Evolutionary conservation across 2,329 filamentous ascomycete species (phyloP), one percentile per base, ranked within the genome.

Genomic region (Phyllosticta ampelicida): DNA sequence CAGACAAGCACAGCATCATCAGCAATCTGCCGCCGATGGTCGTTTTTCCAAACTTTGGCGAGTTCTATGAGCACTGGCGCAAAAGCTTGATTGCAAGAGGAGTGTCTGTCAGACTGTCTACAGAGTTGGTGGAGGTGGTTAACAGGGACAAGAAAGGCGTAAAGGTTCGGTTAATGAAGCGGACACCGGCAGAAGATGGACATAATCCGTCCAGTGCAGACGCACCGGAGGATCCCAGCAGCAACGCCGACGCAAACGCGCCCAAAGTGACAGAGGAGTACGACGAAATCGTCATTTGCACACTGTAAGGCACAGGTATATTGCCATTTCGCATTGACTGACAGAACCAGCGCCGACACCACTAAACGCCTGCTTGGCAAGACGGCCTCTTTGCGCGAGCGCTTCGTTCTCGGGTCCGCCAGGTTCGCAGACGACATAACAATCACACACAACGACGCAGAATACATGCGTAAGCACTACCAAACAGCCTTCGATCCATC

Each of bases 381-480:
- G 5, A 80, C 78, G 1, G 80, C 83, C 23, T 79, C 74, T 10
- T 83, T 80, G 74, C 76, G 79, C 48, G 86, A 91, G 68, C 81
- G 76, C 53, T 78, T 79, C 50, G 81, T 92, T 9, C 80, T 91
- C 0, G 84, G 86, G n/a, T 82, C 83, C 16, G 86, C 86, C 9
- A 83, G 82, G 60, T 84, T 87, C 69, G 82, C 80, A 65, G 81
- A 88, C 73, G 86, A 89, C 67, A 80, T 88, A 58, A 88, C 85
- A 13, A 78, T 88, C 61, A 88, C 85, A 1, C 85, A 88, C 67
- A 80, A 76, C 63, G 85, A 89, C 67, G 71, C 74, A 5, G 73
- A 77, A 10, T 88, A 87, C 72, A 86, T 88, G 75, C 77, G 81
- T 59, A 79, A 78, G 51, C 81, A 87, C 69, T 88, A 89, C 73